Evolutionary conservation across 2,329 filamentous ascomycete species (phyloP), one percentile per base, ranked within the genome.

Genomic region (Cladosporium sphaerospermum): DNA sequence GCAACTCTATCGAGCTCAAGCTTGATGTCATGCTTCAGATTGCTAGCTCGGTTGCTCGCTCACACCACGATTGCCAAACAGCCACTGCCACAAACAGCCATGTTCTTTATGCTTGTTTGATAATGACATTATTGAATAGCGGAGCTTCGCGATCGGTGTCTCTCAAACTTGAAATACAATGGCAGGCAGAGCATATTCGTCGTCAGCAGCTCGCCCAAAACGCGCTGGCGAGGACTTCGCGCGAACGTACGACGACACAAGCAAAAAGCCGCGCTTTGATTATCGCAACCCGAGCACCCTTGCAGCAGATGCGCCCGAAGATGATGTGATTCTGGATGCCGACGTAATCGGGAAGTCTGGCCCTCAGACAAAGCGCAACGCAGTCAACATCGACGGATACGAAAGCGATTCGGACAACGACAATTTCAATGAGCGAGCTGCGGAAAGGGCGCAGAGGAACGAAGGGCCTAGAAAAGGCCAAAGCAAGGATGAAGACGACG

Each of bases 301-400:
- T 4, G 92, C 89, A 2, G 84, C 91, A 1, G 89, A 95, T 67
- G 86, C 83, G 2, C 80, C 81, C 2, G 86, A 88, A 58, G 83
- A 88, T 42, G 83, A 90, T 62, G 82, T 83, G 0, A 80, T 92
- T 28, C 80, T 99, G 8, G 89, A 95, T 47, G 89, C 91, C 18
- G 93, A 97, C 66, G 91, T 96, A 37, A 96, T 97, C 59, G 90
- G 91, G 13, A 80, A 79, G 49, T 78, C 82, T 14, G 82, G 82
- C 1, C 79, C 82, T 32, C 80, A 83, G 39, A 88, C 89, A 0
- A 96, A 96, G 69, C 88, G 93, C 57, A 92, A 92, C 61, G 93
- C 92, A 0, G 88, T 99, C 52, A 96, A 97, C 65, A 83, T 99
- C 39, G 93, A 97, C 65, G 93, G 93, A 47, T 99, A 97, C 73